These are phyloP conservation scores for Eragrostis tef DNA, from an alignment of 202 grass and related monocot genomes.

Conservation along the genomic window DNA sequence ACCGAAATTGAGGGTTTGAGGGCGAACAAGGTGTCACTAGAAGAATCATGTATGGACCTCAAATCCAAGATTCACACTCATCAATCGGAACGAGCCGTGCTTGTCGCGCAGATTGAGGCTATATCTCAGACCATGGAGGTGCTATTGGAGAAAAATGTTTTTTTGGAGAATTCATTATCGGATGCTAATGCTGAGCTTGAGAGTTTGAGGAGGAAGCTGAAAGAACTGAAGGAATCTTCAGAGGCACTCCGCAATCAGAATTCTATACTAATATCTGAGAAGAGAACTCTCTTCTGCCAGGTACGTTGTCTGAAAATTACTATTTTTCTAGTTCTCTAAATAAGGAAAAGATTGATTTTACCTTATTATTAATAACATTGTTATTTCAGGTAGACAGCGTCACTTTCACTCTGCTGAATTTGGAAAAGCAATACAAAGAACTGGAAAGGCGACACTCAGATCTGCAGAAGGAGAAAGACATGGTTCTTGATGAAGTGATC, in stretches of 20 bases:
- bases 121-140: slow-evolving; percentile 66
- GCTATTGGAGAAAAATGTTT: slow-evolving; percentile 61
- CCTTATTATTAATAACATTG: slow-evolving; percentile 29
- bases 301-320: slow-evolving; percentile 41
- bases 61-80: slow-evolving; percentile 55
- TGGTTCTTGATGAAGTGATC: slow-evolving; percentile 61
- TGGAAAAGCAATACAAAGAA: slow-evolving; percentile 62
- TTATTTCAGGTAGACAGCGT: slow-evolving; percentile 69
- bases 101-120: slow-evolving; percentile 60
- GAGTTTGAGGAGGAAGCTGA: slow-evolving; percentile 58
- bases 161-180: slow-evolving; percentile 67
- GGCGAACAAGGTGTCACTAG: slow-evolving; percentile 58
- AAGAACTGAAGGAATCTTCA: slow-evolving; percentile 56
- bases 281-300: slow-evolving; percentile 66
- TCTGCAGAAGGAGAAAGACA: slow-evolving; percentile 70
- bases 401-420: slow-evolving; percentile 52
- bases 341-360: neutral
- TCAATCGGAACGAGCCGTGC: slow-evolving; percentile 53
- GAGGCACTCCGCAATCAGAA: slow-evolving; percentile 59
- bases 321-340: slow-evolving; percentile 10
- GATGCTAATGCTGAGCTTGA: slow-evolving; percentile 65
- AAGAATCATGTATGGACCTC: slow-evolving; percentile 73
- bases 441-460: slow-evolving; percentile 56
- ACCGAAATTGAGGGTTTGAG: slow-evolving; percentile 63
- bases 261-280: slow-evolving; percentile 60